phyloP scores from a whole-genome alignment of 2,329 filamentous ascomycete species.

The Arthrobotrys sinensis region DNA sequence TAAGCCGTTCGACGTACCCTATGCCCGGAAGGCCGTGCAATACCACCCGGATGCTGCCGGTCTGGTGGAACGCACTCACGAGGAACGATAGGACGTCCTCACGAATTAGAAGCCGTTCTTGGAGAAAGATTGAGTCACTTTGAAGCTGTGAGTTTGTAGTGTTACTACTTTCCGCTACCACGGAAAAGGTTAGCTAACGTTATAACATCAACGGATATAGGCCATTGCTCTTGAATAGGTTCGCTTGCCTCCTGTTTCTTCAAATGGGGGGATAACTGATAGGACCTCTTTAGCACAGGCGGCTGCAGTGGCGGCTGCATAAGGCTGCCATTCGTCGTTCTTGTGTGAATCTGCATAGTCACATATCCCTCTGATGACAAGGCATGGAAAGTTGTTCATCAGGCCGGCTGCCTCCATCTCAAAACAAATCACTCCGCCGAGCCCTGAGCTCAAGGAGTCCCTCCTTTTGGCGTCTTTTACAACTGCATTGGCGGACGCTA shows the following conservation, averaged over 20 bases:
- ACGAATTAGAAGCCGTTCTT: not conserved
- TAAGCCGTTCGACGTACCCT: too few relatives aligned
- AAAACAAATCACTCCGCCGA: constrained; percentile 2
- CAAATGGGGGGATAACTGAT: not conserved
- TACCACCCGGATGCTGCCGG: too few relatives aligned
- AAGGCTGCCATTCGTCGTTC: constrained; percentile 63
- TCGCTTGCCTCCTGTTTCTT: not conserved
- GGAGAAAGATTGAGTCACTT: not conserved
- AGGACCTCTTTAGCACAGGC: constrained; percentile 64
- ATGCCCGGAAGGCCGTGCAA: too few relatives aligned
- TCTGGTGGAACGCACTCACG: too few relatives aligned
- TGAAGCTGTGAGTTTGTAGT: not conserved
- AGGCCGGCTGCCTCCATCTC: constrained; percentile 64
- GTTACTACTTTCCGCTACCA: too few relatives aligned
- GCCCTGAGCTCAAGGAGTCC: not conserved
- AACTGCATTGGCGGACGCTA: not conserved
- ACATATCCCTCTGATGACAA: constrained; percentile 23
- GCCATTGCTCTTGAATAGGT: too few relatives aligned
- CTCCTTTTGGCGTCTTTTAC: constrained; percentile 4
- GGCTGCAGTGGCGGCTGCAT: constrained; percentile 65
- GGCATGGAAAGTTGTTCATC: constrained; percentile 62
- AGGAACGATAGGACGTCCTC: not conserved
- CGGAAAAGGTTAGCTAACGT: too few relatives aligned
- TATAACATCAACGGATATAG: too few relatives aligned
- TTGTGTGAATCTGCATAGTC: constrained; percentile 66